Evolutionary conservation across 768 basidiomycete genomes (phyloP), one percentile per base, ranked within the genome.

Genomic region (Tephrocybe sp.): DNA sequence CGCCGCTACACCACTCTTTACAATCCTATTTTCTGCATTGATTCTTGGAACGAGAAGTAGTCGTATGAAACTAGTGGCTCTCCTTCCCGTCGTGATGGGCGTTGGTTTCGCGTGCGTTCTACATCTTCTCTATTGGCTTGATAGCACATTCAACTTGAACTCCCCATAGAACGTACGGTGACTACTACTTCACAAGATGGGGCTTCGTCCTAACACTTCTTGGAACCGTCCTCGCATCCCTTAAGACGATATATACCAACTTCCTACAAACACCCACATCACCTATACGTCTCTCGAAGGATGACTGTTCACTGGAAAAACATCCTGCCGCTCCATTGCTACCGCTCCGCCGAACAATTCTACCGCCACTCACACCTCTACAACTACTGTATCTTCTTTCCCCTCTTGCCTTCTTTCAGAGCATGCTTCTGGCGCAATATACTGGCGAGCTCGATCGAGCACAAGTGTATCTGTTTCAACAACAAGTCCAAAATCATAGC

Each of bases 171-270:
- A 97, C 94, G 5, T 95, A 92, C 49, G 97, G 94, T 46, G 94
- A 97, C 62, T 98, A 97, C 69, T 88, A 91, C 60, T 97, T 88
- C 67, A 97, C 93, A 1, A 65, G 74, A 2, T 82, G 81, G 65
- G 97, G 97, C 4, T 80, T 98, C 50, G 57, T 90, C 61, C 76
- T 99, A 18, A 97, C 97, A 0, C 76, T 99, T 12, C 68, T 94
- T 15, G 97, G 97, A 37, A 93, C 95, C 0, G 64, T 95, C 45
- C 80, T 99, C 30, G 97, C 97, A 4, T 88, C 97, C 7, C 70
- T 97, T 46, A 98, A 98, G 67, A 97, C 95, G 0, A 86, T 97
- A 38, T 81, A 86, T 56, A 97, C 95, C 10, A 91, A 94, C 64
- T 69, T 88, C 54, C 82, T 87, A 1, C 88, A 86, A 61, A 72